phyloP scores from a whole-genome alignment of 163 green algal species.

The Coccomyxa subellipsoidea region DNA sequence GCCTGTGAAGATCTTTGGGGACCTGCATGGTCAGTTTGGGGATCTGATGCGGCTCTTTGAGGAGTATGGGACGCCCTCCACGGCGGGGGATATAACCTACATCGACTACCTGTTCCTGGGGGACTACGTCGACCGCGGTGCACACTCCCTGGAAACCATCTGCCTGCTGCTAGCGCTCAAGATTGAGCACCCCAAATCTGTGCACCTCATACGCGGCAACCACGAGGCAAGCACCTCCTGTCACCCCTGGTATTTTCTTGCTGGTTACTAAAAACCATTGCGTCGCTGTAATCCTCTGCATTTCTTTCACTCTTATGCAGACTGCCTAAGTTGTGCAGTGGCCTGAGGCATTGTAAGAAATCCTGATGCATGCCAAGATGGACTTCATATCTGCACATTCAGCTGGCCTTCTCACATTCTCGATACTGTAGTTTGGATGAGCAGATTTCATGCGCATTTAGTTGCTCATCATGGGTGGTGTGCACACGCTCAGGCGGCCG shows the following conservation, averaged over 20 bases:
- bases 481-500: conserved; percentile 55
- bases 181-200: conserved; percentile 85
- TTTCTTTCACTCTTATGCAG: no score
- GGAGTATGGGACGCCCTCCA: conserved; percentile 95
- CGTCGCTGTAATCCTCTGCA: no score
- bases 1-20: conserved; percentile 98
- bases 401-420: no score
- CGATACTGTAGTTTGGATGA: no score
- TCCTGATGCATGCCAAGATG: no score
- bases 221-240: conserved; percentile 70
- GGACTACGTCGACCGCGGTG: conserved; percentile 61
- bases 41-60: conserved; percentile 99
- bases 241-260: no score
- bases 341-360: no score
- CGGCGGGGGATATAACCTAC: conserved; percentile 98
- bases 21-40: conserved; percentile 98
- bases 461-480: background rate
- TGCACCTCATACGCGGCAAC: conserved; percentile 98
- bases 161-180: conserved; percentile 98
- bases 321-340: no score
- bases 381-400: no score
- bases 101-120: conserved; percentile 99
- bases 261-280: no score
- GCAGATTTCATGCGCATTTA: background rate
- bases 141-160: conserved; percentile 94